phyloP scores from a whole-genome alignment of 2,329 filamentous ascomycete genomes.

The Fusarium continuum region DNA sequence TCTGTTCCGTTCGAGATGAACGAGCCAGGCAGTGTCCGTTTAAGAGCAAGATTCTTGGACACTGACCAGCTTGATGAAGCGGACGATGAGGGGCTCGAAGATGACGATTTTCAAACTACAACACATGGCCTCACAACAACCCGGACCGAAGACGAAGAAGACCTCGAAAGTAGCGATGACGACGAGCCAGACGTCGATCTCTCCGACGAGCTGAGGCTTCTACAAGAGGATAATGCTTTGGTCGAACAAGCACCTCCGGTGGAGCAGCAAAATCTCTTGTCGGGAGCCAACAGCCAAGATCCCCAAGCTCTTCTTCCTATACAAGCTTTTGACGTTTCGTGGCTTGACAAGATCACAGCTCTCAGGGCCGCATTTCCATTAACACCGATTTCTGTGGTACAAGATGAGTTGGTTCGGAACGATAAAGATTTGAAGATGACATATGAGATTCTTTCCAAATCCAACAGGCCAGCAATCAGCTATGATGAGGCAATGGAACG shows the following conservation, averaged over 20 bases:
- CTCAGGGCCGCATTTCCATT: constrained; percentile 57
- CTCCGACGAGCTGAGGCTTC: constrained; percentile 33
- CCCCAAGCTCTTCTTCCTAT: not conserved
- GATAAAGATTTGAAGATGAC: constrained; percentile 49
- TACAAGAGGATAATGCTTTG: constrained; percentile 36
- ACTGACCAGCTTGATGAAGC: constrained; percentile 26
- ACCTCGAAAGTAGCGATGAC: constrained; percentile 22
- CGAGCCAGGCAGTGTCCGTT: constrained; percentile 31
- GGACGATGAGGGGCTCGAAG: constrained; percentile 25
- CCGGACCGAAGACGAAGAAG: constrained; percentile 34
- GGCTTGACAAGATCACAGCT: constrained; percentile 47
- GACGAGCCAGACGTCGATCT: constrained; percentile 27
- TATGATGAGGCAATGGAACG: constrained; percentile 49
- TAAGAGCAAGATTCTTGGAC: constrained; percentile 36
- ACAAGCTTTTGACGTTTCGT: constrained; percentile 24
- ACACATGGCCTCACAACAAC: not conserved
- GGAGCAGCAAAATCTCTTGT: constrained; percentile 6
- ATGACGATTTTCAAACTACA: constrained; percentile 42
- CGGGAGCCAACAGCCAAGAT: not conserved
- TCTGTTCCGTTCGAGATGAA: constrained; percentile 25
- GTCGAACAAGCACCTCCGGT: constrained; percentile 17
- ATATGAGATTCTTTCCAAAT: constrained; percentile 49
- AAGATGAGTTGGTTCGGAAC: constrained; percentile 49
- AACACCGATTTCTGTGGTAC: constrained; percentile 48
- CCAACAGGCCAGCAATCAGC: constrained; percentile 46